These are phyloP conservation scores for Pochonia chlamydosporia DNA, from an alignment of 2,329 filamentous ascomycete species.

Conservation along the genomic window DNA sequence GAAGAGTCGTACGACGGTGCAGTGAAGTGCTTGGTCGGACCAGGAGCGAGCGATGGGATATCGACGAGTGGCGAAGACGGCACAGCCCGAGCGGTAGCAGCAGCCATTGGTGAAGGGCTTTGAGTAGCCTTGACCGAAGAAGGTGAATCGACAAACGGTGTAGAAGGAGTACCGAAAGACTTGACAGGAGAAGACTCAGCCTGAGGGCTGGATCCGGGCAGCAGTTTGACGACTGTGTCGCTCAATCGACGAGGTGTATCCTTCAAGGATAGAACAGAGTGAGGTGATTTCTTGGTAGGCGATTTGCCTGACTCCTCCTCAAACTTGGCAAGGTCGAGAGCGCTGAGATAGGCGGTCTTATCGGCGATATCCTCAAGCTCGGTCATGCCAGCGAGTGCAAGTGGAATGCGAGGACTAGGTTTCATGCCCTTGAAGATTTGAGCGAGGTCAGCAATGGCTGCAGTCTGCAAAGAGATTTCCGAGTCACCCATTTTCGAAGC, in stretches of 20 bases:
- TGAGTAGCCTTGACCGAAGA: background rate
- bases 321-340: slow-evolving; percentile 15
- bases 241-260: slow-evolving; percentile 18
- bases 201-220: slow-evolving; percentile 18
- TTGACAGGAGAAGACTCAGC: slow-evolving; percentile 24
- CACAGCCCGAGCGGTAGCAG: background rate
- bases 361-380: slow-evolving; percentile 22
- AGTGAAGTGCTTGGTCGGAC: background rate
- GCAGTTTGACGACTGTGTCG: slow-evolving; percentile 22
- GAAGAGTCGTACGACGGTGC: background rate
- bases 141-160: slow-evolving; percentile 15
- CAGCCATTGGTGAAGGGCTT: background rate
- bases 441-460: slow-evolving; percentile 20
- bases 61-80: background rate
- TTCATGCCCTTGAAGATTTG: slow-evolving; percentile 10
- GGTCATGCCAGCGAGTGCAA: slow-evolving; percentile 14
- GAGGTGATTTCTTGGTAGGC: slow-evolving; percentile 23
- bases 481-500: slow-evolving; percentile 14
- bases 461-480: slow-evolving; percentile 19
- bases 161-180: slow-evolving; percentile 19
- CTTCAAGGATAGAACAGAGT: slow-evolving; percentile 21
- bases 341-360: slow-evolving; percentile 21
- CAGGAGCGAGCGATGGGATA: background rate
- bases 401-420: background rate
- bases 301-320: slow-evolving; percentile 20